Conservation (phyloP, 2,329 filamentous ascomycete genomes). For the Pseudogymnoascus sp. region DNA sequence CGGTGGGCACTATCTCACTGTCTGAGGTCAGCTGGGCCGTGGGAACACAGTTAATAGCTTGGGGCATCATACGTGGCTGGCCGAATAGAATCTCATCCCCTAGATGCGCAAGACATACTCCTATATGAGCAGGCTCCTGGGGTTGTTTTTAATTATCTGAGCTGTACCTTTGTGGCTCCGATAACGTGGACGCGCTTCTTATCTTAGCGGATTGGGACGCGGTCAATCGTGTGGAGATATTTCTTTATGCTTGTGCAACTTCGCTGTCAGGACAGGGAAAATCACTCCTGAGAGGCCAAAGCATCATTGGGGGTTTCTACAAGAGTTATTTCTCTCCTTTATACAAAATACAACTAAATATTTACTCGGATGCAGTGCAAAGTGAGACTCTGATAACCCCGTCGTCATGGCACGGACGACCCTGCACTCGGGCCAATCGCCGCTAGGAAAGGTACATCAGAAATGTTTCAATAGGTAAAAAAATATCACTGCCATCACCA, state of each 20-base stretch:
- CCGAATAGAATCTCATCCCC: neutral
- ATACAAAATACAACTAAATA: neutral
- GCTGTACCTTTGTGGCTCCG: slow-evolving; percentile 1
- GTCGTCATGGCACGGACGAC: slow-evolving; percentile 1
- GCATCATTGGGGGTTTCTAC: neutral
- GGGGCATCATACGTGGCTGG: neutral
- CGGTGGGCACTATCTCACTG: neutral
- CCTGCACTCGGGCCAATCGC: neutral
- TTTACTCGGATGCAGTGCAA: neutral
- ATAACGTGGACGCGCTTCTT: slow-evolving; percentile 9
- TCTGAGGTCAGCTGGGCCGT: neutral
- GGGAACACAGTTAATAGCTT: neutral
- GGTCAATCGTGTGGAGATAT: neutral
- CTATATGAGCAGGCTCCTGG: neutral
- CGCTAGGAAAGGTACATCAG: neutral
- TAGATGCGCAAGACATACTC: neutral
- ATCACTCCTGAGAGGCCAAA: neutral
- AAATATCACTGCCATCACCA: neutral
- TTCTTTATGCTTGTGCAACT: neutral
- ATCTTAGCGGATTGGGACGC: slow-evolving; percentile 9
- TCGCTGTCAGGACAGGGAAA: neutral
- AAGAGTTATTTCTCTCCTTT: neutral
- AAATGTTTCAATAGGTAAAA: slow-evolving; percentile 7
- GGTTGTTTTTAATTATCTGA: neutral
- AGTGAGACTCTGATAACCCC: neutral